Evolutionary conservation across 176 grass and related monocot genomes (phyloP).

Genomic region (Oryza australiensis): DNA sequence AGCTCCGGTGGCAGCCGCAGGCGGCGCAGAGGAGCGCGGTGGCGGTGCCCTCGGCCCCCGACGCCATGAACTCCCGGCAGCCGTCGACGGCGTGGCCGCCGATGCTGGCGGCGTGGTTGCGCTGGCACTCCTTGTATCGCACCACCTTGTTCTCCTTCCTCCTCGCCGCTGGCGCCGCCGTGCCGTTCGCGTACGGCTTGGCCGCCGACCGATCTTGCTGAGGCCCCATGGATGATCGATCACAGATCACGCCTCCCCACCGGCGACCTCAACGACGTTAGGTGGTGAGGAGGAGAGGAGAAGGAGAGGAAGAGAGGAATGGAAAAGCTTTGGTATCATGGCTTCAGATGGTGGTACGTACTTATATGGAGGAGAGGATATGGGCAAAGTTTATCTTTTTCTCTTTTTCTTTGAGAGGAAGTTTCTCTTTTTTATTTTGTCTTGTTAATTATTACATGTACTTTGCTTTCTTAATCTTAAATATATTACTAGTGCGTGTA

Average conservation of each 20-base stretch:
- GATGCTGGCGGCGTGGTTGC: constrained; percentile 67
- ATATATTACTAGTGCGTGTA: background rate
- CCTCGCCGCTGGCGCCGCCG: constrained; percentile 5
- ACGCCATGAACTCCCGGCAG: constrained; percentile 75
- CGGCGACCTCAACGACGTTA: constrained; percentile 1
- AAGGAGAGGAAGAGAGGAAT: background rate
- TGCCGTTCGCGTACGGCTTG: constrained; percentile 44
- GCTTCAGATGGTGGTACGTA: constrained; percentile 1
- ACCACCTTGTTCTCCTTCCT: constrained; percentile 46
- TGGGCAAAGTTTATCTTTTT: background rate
- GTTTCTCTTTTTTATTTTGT: background rate
- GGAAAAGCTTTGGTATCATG: constrained; percentile 12
- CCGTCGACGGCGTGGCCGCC: constrained; percentile 68
- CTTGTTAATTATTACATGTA: background rate
- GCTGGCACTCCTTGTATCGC: constrained; percentile 62
- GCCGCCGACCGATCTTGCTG: constrained; percentile 41
- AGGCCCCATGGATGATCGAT: constrained; percentile 37
- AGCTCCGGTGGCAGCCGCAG: constrained; percentile 75
- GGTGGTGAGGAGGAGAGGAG: background rate
- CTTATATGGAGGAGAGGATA: background rate
- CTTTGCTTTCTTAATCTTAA: background rate
- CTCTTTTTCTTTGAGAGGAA: background rate
- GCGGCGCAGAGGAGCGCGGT: constrained; percentile 55
- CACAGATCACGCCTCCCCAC: background rate
- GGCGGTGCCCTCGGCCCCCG: constrained; percentile 40